Conservation (phyloP, 768 basidiomycete genomes). For the Tylopilus sp. region DNA sequence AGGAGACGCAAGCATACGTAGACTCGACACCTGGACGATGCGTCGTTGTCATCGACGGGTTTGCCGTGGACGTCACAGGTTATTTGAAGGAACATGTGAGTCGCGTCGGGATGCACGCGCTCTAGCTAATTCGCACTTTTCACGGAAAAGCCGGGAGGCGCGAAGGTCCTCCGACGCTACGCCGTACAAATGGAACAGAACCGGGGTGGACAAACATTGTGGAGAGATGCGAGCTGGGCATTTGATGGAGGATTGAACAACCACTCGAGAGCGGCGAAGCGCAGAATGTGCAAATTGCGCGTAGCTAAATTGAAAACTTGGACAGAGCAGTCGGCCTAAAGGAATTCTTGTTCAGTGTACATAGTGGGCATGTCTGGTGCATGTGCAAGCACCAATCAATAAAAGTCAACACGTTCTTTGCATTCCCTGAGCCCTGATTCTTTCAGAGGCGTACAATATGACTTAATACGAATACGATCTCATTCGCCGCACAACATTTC, state of each 20-base stretch:
- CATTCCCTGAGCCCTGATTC: no score
- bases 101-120: background rate
- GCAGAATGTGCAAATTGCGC: background rate
- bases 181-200: background rate
- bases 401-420: no score
- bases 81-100: constrained; percentile 12
- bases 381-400: no score
- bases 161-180: constrained; percentile 1
- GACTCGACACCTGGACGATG: background rate
- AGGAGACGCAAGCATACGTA: background rate
- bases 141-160: constrained; percentile 5
- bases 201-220: background rate
- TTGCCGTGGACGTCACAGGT: constrained; percentile 4
- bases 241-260: constrained; percentile 10
- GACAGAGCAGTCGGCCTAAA: no score
- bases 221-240: constrained; percentile 13
- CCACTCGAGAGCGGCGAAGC: constrained; percentile 4
- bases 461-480: no score
- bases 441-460: no score
- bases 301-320: constrained; percentile 5
- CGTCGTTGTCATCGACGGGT: constrained; percentile 7
- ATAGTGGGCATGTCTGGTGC: no score
- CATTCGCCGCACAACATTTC: no score
- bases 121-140: background rate
- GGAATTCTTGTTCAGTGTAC: no score